Base-by-base conservation (phyloP, 257 asterid genomes). In the Fraxinus pennsylvanica region DNA sequence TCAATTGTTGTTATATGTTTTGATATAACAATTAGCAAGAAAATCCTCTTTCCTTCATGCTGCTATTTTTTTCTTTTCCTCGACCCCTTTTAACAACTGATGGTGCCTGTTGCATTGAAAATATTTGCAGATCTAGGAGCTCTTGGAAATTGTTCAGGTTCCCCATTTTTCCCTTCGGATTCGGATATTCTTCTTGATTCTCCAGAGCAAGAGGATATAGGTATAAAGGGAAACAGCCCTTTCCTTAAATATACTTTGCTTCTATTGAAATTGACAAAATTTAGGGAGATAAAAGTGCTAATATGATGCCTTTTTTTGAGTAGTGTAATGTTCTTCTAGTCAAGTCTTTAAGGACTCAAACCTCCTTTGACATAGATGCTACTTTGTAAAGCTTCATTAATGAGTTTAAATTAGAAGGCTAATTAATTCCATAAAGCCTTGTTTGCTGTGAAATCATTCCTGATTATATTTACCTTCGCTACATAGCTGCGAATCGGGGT, bases 101-200 rank as follows among this genome's bases (percentile, higher is more conserved):
- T 76, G 63, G 10, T 71, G n/a, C 5, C 38, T 77, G 29, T 14
- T 79, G 65, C 73, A 72, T 22, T 57, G 35, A 50, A 47, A 30
- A 61, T 15, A 47, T 76, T 41, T 84, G 84, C 97, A 91, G 97
- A 92, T 81, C 82, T 90, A 81, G 97, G 96, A 76, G 87, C 87
- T 57, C 90, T 92, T 35, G 94, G 90, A 77, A 92, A 90, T 63
- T 88, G 90, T 81, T 90, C 91, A 4, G 87, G 92, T 76, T 90
- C 96, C 19, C 94, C 97, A 1, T 92, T 92, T 84, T 82, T 92
- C 81, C 91, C 87, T 57, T 92, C 97, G 14, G 92, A 89, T 81
- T 90, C 97, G 61, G 97, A 92, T 75, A 85, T 92, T 81, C 86
- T 92, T 78, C 96, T 90, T 9, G 90, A 87, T 76, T 90, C 96